These are phyloP conservation scores for Batrachochytrium dendrobatidis DNA, from an alignment of 371 early-diverging fungal genomes.

Conservation along the genomic window DNA sequence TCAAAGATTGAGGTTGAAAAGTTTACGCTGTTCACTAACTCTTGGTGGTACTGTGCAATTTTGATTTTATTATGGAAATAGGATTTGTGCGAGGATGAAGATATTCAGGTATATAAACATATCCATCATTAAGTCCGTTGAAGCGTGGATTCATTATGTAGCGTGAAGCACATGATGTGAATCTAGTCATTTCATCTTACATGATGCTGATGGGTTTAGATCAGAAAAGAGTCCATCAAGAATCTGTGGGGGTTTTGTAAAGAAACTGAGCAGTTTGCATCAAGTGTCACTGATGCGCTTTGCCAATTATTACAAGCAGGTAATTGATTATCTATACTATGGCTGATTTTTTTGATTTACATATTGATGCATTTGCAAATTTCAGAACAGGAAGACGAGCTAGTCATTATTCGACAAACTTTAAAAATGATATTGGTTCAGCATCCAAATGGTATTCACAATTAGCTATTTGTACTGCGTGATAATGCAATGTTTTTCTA, in stretches of 20 bases:
- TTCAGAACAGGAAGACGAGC: not conserved
- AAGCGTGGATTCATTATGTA: not conserved
- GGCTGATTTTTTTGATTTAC: not conserved
- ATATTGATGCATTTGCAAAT: not conserved
- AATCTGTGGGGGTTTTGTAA: conserved; percentile 5
- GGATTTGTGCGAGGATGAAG: conserved; percentile 13
- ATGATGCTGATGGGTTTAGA: not conserved
- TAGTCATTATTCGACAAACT: not conserved
- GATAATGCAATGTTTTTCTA: not conserved
- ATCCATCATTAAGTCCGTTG: not conserved
- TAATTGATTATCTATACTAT: not conserved
- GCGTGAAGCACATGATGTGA: not conserved
- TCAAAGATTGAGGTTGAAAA: no score
- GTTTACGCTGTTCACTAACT: not conserved
- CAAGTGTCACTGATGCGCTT: conserved; percentile 6
- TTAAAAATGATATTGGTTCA: not conserved
- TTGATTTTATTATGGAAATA: not conserved
- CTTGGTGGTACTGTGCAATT: not conserved
- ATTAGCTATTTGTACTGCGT: not conserved
- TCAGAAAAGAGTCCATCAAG: conserved; percentile 4
- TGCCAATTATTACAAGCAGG: conserved; percentile 5
- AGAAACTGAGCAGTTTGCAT: not conserved
- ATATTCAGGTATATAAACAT: not conserved
- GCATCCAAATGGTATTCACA: not conserved
- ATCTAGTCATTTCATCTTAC: not conserved